These are phyloP conservation scores for Rhodotorula sp. DNA, from an alignment of 1,284 basidiomycete species.

Conservation along the genomic window DNA sequence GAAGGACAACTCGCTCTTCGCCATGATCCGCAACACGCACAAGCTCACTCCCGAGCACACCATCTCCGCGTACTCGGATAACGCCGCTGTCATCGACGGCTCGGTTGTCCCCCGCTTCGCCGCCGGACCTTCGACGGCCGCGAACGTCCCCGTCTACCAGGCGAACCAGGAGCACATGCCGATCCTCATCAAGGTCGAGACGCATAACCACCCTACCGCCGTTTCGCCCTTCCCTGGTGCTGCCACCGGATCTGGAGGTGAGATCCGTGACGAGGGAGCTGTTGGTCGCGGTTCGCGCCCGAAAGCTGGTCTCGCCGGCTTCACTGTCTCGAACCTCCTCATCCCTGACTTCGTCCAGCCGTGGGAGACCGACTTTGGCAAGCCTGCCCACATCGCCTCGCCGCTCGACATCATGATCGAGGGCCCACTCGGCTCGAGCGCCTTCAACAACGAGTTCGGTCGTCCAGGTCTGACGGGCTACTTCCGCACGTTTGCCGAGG, in stretches of 20 bases:
- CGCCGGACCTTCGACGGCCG: slow-evolving; percentile 49
- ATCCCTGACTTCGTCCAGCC: slow-evolving; percentile 84
- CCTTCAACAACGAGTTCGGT: slow-evolving; percentile 99
- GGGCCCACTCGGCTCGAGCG: slow-evolving; percentile 87
- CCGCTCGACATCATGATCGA: slow-evolving; percentile 97
- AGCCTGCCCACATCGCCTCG: slow-evolving; percentile 85
- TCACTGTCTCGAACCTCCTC: slow-evolving; percentile 90
- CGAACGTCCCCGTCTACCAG: slow-evolving; percentile 54
- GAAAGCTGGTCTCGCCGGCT: slow-evolving; percentile 91
- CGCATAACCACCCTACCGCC: slow-evolving; percentile 98
- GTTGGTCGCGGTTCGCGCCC: slow-evolving; percentile 93
- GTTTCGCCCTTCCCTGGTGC: slow-evolving; percentile 97
- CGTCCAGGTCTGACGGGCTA: slow-evolving; percentile 76
- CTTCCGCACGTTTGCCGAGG: slow-evolving; percentile 84
- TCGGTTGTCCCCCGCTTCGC: slow-evolving; percentile 75
- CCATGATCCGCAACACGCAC: slow-evolving; percentile 98
- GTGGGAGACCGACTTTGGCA: slow-evolving; percentile 90
- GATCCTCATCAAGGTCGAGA: slow-evolving; percentile 96
- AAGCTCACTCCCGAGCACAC: slow-evolving; percentile 71
- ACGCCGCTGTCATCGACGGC: slow-evolving; percentile 90
- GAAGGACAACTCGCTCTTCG: slow-evolving; percentile 74
- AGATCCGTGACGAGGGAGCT: slow-evolving; percentile 97
- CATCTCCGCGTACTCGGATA: slow-evolving; percentile 96
- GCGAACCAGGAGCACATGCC: slow-evolving; percentile 71
- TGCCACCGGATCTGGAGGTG: slow-evolving; percentile 95